Percentiles rank a stretch among this genome's conserved stretches.
Evolutionary conservation across 179 eudicot species (phyloP).

Genomic region (Carnegiea gigantea): DNA sequence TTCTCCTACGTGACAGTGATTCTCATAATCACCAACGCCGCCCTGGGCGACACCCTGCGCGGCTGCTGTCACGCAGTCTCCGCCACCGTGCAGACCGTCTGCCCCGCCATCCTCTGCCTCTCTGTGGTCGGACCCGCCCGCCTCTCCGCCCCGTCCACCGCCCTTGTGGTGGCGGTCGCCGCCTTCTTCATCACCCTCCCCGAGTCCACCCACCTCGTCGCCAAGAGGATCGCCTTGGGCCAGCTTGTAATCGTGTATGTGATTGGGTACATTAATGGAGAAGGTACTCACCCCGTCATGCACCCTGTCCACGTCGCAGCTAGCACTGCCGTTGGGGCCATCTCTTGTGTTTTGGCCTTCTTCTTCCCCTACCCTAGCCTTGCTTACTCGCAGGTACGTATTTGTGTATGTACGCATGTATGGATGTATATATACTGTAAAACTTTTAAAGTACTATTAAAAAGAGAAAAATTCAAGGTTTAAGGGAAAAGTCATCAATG

Average conservation of each 20-base stretch:
- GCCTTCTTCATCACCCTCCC: conserved; percentile 60
- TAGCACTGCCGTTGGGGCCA: conserved; percentile 69
- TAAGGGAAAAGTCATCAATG: too few species aligned
- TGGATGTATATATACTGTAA: not conserved
- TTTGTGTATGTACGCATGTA: not conserved
- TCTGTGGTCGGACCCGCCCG: conserved; percentile 53
- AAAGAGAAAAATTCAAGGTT: too few species aligned
- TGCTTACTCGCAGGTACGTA: conserved; percentile 55
- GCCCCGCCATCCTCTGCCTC: conserved; percentile 56
- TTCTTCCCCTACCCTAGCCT: conserved; percentile 65
- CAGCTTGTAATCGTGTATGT: conserved; percentile 70
- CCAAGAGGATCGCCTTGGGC: conserved; percentile 77
- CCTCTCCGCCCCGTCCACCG: conserved; percentile 40
- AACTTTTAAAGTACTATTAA: too few species aligned
- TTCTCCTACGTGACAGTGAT: conserved; percentile 70
- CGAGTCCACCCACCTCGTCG: conserved; percentile 44
- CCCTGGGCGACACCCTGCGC: conserved; percentile 56
- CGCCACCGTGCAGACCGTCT: conserved; percentile 49
- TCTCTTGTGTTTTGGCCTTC: conserved; percentile 66
- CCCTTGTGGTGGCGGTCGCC: conserved; percentile 43
- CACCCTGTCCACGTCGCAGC: conserved; percentile 74
- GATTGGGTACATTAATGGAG: conserved; percentile 51
- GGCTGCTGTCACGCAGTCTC: conserved; percentile 52
- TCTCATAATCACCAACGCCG: conserved; percentile 54
- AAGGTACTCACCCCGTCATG: conserved; percentile 46